Percentiles rank a stretch among this genome's conserved stretches.
Conservation (phyloP, 345 rosid species). For the Aquilaria sinensis region DNA sequence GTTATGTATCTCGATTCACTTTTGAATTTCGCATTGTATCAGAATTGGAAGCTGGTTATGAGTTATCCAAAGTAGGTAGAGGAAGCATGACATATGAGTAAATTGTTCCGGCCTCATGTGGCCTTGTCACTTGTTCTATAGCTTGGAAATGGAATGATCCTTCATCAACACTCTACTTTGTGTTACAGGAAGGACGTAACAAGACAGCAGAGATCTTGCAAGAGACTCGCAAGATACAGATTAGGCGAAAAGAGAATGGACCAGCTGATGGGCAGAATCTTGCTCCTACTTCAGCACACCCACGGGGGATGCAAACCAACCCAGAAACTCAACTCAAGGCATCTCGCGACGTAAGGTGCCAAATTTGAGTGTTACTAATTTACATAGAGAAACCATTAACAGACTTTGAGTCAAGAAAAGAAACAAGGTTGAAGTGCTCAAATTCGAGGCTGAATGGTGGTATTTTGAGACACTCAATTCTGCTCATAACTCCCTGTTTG, state of each 20-base stretch:
- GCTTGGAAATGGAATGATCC: neutral
- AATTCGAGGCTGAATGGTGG: neutral
- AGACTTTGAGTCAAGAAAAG: neutral
- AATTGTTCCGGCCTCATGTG: neutral
- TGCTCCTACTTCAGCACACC: conserved; percentile 24
- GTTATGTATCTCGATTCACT: neutral
- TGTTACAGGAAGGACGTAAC: conserved; percentile 72
- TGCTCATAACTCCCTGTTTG: neutral
- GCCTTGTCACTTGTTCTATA: neutral
- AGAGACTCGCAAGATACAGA: conserved; percentile 69
- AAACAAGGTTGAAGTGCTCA: conserved; percentile 2
- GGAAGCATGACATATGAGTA: too few relatives aligned
- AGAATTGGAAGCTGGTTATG: neutral
- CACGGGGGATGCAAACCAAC: conserved; percentile 32
- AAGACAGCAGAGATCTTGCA: conserved; percentile 75
- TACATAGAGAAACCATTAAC: conserved; percentile 14
- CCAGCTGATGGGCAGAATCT: conserved; percentile 30
- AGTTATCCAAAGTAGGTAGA: neutral
- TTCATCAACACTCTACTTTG: conserved; percentile 3
- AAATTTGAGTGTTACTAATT: conserved; percentile 36
- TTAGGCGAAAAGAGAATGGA: conserved; percentile 51
- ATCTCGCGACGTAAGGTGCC: conserved; percentile 97
- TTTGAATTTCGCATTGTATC: neutral
- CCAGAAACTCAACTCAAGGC: conserved; percentile 94
- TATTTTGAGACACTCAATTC: neutral